Percentiles rank a stretch among this genome's conserved stretches.
Evolutionary conservation across 2,329 filamentous ascomycete genomes (phyloP).

Genomic region (Plectosphaerella sp.): DNA sequence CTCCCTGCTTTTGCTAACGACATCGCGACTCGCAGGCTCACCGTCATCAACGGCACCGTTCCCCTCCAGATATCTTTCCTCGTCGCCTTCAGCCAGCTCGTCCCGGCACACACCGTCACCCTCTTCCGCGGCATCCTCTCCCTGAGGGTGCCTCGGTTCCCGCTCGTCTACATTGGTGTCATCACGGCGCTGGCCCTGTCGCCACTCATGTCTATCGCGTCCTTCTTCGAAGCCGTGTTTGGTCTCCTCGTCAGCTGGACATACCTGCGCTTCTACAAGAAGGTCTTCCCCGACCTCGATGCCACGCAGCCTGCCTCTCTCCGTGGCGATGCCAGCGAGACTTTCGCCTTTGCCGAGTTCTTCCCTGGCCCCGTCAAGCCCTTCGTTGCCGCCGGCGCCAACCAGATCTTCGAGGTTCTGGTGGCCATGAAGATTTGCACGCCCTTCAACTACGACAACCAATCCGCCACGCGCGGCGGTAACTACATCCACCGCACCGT

Average conservation of each 20-base stretch:
- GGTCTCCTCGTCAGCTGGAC: conserved; percentile 89
- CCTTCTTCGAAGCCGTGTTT: conserved; percentile 72
- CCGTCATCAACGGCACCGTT: conserved; percentile 82
- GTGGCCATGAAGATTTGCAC: conserved; percentile 75
- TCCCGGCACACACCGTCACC: conserved; percentile 94
- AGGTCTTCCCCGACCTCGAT: conserved; percentile 64
- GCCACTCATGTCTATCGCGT: conserved; percentile 61
- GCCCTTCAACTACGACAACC: conserved; percentile 69
- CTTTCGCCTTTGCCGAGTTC: conserved; percentile 93
- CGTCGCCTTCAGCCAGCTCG: conserved; percentile 94
- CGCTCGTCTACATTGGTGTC: conserved; percentile 69
- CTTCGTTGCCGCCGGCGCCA: conserved; percentile 67
- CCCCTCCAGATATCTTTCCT: conserved; percentile 90
- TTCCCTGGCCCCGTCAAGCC: conserved; percentile 84
- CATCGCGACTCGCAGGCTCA: conserved; percentile 48
- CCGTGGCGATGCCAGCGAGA: conserved; percentile 90
- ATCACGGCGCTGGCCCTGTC: conserved; percentile 61
- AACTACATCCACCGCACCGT: conserved; percentile 51
- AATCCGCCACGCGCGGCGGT: conserved; percentile 53
- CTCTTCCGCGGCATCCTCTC: conserved; percentile 86
- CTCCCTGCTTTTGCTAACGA: not conserved
- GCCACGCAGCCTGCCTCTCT: conserved; percentile 57
- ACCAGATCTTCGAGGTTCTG: conserved; percentile 69
- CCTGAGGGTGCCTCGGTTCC: conserved; percentile 72
- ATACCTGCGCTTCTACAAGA: conserved; percentile 93